A percentile compares a stretch with the other conserved stretches of the same genome.
phyloP scores from a whole-genome alignment of 179 eudicot genomes.

The Vitellaria paradoxa region DNA sequence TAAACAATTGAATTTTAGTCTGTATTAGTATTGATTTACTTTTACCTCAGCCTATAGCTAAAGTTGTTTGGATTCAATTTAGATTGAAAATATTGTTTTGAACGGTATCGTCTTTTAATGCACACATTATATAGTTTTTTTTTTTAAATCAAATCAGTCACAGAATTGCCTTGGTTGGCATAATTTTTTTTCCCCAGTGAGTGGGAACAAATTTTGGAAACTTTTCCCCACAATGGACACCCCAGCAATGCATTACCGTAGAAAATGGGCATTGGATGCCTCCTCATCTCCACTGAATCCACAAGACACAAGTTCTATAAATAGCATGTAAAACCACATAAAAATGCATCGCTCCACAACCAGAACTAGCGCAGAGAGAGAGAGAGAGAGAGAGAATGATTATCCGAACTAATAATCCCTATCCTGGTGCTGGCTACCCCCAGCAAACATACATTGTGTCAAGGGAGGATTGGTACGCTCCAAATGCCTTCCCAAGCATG shows the following conservation, averaged over 20 bases:
- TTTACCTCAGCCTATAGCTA: too few species aligned
- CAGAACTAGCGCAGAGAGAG: neutral
- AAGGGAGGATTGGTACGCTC: neutral
- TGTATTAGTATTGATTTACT: too few species aligned
- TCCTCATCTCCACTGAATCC: neutral
- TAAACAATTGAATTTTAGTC: too few species aligned
- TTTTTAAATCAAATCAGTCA: too few species aligned
- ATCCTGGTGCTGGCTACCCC: constrained; percentile 7
- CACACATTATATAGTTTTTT: too few species aligned
- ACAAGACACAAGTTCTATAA: neutral
- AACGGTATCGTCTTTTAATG: too few species aligned
- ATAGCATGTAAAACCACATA: neutral
- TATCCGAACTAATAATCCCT: neutral
- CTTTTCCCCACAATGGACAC: too few species aligned
- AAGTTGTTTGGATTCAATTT: too few species aligned
- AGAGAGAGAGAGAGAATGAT: neutral
- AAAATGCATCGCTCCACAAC: neutral
- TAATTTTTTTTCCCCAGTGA: too few species aligned
- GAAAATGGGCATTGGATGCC: constrained; percentile 2
- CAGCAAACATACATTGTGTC: constrained; percentile 3
- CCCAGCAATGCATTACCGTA: neutral
- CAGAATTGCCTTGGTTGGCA: too few species aligned
- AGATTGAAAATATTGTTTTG: too few species aligned
- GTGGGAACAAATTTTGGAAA: too few species aligned
- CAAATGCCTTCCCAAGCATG: neutral